Evolutionary conservation across 179 eudicot species (phyloP).

Genomic region (Corrigiola litoralis): DNA sequence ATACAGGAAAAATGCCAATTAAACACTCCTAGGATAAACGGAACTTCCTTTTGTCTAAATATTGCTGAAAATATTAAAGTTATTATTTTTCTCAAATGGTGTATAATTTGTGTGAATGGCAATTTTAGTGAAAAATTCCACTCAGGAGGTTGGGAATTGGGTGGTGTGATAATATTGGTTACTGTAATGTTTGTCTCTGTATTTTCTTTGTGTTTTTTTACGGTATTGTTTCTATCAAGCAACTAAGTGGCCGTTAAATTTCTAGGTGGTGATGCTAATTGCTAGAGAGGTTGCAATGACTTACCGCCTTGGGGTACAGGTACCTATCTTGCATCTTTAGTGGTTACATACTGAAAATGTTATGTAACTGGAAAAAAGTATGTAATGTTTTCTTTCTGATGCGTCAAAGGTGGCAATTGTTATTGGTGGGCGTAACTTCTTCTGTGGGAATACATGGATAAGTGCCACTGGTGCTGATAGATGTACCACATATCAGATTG

Average conservation of each 20-base stretch:
- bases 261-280: slow-evolving; percentile 78
- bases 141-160: neutral
- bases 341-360: neutral
- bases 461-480: slow-evolving; percentile 84
- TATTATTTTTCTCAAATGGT: neutral
- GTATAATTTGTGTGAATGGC: neutral
- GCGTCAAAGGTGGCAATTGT: slow-evolving; percentile 75
- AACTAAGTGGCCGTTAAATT: slow-evolving; percentile 1
- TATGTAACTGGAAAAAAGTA: neutral
- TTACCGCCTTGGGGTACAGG: slow-evolving; percentile 87
- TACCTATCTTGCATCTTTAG: slow-evolving; percentile 19
- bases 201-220: neutral
- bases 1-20: no score
- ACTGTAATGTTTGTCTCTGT: slow-evolving; percentile 2
- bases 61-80: no score
- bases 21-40: no score
- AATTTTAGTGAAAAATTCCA: neutral
- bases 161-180: neutral
- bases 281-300: slow-evolving; percentile 87
- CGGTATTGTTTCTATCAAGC: slow-evolving; percentile 6
- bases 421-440: slow-evolving; percentile 95
- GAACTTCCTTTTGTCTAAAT: no score
- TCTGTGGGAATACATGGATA: slow-evolving; percentile 93
- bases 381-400: neutral
- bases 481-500: slow-evolving; percentile 86